A percentile compares a stretch with the other conserved stretches of the same genome.
Conservation (phyloP, 164 flowering plant genomes). For the Pachysandra terminalis region DNA sequence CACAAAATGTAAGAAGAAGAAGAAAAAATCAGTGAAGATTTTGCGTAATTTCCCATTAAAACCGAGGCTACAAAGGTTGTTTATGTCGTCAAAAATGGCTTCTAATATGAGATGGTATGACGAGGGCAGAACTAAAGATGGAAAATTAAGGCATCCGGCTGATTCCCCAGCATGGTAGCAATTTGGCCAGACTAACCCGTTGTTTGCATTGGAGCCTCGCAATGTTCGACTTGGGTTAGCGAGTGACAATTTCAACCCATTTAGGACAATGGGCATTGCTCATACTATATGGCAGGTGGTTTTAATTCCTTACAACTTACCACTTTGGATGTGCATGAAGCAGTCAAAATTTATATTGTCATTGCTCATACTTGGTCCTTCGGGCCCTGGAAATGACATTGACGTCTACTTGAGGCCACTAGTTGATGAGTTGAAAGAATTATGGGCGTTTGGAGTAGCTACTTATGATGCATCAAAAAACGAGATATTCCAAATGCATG, state of each 20-base stretch:
- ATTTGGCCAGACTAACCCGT: constrained; percentile 1
- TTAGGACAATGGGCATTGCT: constrained; percentile 15
- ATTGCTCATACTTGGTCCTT: constrained; percentile 15
- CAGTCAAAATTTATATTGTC: constrained; percentile 10
- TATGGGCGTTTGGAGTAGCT: constrained; percentile 9
- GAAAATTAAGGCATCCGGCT: constrained; percentile 12
- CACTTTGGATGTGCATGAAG: constrained; percentile 16
- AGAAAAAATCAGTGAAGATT: constrained; percentile 7
- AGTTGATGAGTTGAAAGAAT: constrained; percentile 15
- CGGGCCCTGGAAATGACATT: constrained; percentile 7
- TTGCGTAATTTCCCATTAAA: constrained; percentile 13
- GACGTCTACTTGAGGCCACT: constrained; percentile 19
- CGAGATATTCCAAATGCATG: constrained; percentile 11
- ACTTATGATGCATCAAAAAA: constrained; percentile 12
- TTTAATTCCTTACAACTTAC: constrained; percentile 12
- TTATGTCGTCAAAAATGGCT: constrained; percentile 10
- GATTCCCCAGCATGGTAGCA: constrained; percentile 14
- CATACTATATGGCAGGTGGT: constrained; percentile 15
- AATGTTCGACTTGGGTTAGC: constrained; percentile 26
- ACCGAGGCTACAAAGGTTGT: constrained; percentile 18
- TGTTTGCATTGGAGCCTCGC: constrained; percentile 14
- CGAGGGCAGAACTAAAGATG: constrained; percentile 3
- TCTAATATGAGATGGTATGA: constrained; percentile 20
- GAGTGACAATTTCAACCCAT: constrained; percentile 28
- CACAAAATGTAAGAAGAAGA: neutral